Base-by-base conservation (phyloP, 441 rosid genomes). In the Erysimum cheiri region DNA sequence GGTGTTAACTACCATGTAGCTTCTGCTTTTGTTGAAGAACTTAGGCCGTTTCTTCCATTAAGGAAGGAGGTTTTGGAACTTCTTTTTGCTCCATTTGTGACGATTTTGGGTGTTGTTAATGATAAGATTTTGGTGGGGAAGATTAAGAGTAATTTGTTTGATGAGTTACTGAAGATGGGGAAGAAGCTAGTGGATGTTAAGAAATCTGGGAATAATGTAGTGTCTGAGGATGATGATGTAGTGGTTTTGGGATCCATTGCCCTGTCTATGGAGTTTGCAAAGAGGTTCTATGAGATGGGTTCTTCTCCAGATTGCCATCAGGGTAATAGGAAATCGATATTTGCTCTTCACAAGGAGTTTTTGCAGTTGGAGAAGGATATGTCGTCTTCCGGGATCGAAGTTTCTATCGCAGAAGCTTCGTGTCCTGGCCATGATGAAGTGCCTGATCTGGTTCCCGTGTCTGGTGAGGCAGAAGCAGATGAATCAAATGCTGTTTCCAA, bases 1-100 rank as follows among this genome's bases (percentile, higher is more conserved):
- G 97, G 98, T 29, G 97, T 91, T 48, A 88, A 83, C 73, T 93
- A 93, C 67, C 96, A 93, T 54, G 71, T 93, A 40, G 92, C 84
- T 13, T 81, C 91, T 11, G 77, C 80, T 68, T 91, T 91, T 57
- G 37, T 93, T 10, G 98, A 91, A 56, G 98, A 93, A 22, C 71
- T 93, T 60, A 76, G 84, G 74, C 69, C 80, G 1, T 87, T 88
- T 77, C 84, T 89, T 33, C 98, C 98, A 0, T 3, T 89, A 32
- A 77, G 56, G 48, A 77, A 71, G 78, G 82, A 78, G 58, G 84
- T 81, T 13, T 28, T 87, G 44, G 88, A 84, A 64, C 68, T 83
- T 55, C 6, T 91, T 40, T 71, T 93, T 13, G 60, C 36, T 0
- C 84, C 87, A 4, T 83, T 92, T 75, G 78, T 83, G 36, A 22